Evolutionary conservation across 2,329 filamentous ascomycete species (phyloP).

Genomic region (Boeremia exigua): DNA sequence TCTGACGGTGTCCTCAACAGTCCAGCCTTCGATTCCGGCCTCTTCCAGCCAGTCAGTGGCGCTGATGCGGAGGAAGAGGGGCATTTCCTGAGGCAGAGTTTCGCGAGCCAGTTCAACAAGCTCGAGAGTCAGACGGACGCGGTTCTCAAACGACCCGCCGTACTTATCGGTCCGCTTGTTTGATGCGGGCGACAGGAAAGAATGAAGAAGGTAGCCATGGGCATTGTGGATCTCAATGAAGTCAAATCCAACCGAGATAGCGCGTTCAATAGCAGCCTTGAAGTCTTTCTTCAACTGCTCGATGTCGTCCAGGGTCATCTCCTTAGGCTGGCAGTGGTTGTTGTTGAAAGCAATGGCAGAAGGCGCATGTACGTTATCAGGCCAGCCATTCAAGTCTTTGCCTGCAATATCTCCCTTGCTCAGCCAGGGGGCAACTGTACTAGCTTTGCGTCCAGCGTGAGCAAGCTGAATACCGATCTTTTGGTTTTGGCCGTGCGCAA

Average conservation of each 20-base stretch:
- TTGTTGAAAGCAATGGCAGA: constrained; percentile 68
- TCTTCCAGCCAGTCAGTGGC: constrained; percentile 78
- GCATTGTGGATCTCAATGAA: constrained; percentile 81
- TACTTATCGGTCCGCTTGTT: constrained; percentile 74
- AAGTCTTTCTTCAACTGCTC: constrained; percentile 67
- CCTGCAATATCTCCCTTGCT: constrained; percentile 61
- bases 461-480: constrained; percentile 80
- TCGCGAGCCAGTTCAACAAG: constrained; percentile 67
- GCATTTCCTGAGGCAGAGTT: constrained; percentile 70
- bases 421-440: constrained; percentile 69
- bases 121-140: constrained; percentile 71
- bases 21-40: constrained; percentile 69
- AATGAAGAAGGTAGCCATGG: constrained; percentile 77
- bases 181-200: constrained; percentile 71
- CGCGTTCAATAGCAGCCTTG: constrained; percentile 64
- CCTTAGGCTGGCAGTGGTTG: constrained; percentile 67
- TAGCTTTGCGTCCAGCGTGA: constrained; percentile 75
- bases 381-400: constrained; percentile 61
- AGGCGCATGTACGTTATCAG: constrained; percentile 62
- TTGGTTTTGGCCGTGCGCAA: constrained; percentile 78
- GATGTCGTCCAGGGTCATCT: constrained; percentile 73
- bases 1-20: constrained; percentile 65
- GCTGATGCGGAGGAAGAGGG: constrained; percentile 75
- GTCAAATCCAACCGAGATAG: constrained; percentile 70
- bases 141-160: constrained; percentile 74